Evolutionary conservation across 164 flowering plant species (phyloP), one percentile per base, ranked within the genome.

Genomic region (Vitis labrusca): DNA sequence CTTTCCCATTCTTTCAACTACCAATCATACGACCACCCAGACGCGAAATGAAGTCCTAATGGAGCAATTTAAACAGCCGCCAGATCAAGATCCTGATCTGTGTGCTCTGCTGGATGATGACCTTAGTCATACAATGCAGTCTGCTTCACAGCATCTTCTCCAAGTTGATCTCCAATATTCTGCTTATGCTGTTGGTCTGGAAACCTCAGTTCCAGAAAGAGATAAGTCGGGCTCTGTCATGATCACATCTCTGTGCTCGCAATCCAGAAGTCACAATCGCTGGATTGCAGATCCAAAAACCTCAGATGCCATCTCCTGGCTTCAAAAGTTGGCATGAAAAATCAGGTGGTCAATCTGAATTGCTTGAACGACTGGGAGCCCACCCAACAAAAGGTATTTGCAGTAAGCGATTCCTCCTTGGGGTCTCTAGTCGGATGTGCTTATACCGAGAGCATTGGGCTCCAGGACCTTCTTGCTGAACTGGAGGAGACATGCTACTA

Each of bases 1-100:
- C 70, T 49, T 54, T 55, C 29, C 55, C 50, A 58, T 61, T 65
- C 13, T 61, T 69, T 30, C n/a, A 29, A 61, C 30, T 50, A 61
- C 62, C 65, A 69, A 13, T 48, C 62, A 37, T 1, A 10, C 2
- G 4, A 11, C 63, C 27, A 27, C 61, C 2, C 61, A 58, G 19
- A n/a, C 30, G 15, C 32, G 63, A 48, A 32, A 60, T 15, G 17
- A 32, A 30, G 49, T 14, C 44, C 44, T 48, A 15, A 61, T 61
- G 49, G 44, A 32, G 50, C 64, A 37, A 19, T 64, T 50, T 55
- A 64, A 12, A 50, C 66, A 64, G 10, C 66, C 27, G 16, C 62
- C 59, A 30, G 52, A 15, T 19, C 69, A 53, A 54, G 50, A 55
- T 59, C 59, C 27, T 29, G 32, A 55, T 9, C 60, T 59, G 15